Evolutionary conservation across 2,329 filamentous ascomycete species (phyloP).

Genomic region (Xylariomycetidae sp.): DNA sequence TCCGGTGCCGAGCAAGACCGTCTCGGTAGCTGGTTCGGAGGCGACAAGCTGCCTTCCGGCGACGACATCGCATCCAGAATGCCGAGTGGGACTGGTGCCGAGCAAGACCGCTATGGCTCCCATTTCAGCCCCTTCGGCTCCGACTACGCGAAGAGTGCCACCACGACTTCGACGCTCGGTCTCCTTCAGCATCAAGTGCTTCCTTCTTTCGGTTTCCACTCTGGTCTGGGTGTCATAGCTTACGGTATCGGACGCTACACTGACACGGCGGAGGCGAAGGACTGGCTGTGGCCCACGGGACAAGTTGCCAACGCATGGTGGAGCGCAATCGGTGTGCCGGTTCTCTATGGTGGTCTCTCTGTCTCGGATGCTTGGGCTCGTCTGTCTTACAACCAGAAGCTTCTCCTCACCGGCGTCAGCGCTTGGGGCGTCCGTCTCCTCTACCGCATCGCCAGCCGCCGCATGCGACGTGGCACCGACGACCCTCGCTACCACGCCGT

Average conservation of each 20-base stretch:
- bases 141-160: conserved; percentile 2
- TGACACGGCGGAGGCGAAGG: conserved; percentile 26
- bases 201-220: conserved; percentile 48
- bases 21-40: too few relatives aligned
- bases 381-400: conserved; percentile 47
- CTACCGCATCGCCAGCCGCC: conserved; percentile 45
- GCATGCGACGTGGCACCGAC: conserved; percentile 44
- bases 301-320: conserved; percentile 37
- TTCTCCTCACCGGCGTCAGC: conserved; percentile 50
- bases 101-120: conserved; percentile 1
- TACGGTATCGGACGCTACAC: conserved; percentile 47
- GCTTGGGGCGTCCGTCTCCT: conserved; percentile 52
- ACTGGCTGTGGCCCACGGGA: conserved; percentile 1
- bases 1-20: too few relatives aligned
- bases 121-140: conserved; percentile 1
- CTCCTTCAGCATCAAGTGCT: conserved; percentile 47
- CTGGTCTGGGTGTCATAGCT: conserved; percentile 43
- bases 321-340: conserved; percentile 48
- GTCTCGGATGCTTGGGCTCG: conserved; percentile 38
- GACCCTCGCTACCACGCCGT: conserved; percentile 47
- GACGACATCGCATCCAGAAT: background rate
- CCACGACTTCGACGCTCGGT: conserved; percentile 32
- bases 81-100: background rate
- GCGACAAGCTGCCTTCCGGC: too few relatives aligned
- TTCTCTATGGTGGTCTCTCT: conserved; percentile 39